Evolutionary conservation across 805 yeast genomes (phyloP).

Genomic region (fission yeast (Schizosaccharomyces pombe)): DNA sequence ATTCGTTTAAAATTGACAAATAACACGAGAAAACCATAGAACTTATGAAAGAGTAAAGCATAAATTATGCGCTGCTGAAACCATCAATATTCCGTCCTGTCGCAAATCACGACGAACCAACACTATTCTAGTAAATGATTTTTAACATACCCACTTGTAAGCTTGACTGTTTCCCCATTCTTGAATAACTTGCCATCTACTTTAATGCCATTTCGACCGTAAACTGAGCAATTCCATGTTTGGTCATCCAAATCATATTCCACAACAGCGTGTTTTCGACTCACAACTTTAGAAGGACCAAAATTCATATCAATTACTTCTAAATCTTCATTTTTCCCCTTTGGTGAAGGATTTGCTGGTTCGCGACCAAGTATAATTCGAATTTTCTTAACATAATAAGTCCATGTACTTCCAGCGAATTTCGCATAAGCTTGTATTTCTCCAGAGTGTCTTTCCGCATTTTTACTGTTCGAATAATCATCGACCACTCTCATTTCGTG

Average conservation of each 20-base stretch:
- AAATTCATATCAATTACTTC: constrained; percentile 51
- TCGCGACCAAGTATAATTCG: constrained; percentile 60
- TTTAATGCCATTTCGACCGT: constrained; percentile 84
- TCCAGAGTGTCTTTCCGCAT: constrained; percentile 18
- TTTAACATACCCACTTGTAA: constrained; percentile 42
- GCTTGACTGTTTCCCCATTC: constrained; percentile 21
- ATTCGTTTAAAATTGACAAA: too few relatives aligned
- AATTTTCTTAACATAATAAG: constrained; percentile 67
- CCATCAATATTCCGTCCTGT: constrained; percentile 95
- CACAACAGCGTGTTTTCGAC: constrained; percentile 71
- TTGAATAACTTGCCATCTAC: constrained; percentile 41
- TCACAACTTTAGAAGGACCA: constrained; percentile 94
- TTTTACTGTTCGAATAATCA: constrained; percentile 50
- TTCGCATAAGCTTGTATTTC: constrained; percentile 97
- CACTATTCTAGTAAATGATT: constrained; percentile 23
- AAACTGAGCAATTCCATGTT: constrained; percentile 63
- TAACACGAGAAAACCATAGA: too few relatives aligned
- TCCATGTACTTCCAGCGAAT: constrained; percentile 72
- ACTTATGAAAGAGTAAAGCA: too few relatives aligned
- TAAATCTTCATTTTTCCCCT: constrained; percentile 10
- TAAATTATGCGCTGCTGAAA: constrained; percentile 16
- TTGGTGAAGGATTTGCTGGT: constrained; percentile 4
- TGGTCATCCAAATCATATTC: constrained; percentile 51
- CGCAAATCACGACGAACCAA: constrained; percentile 92
- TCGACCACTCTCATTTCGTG: constrained; percentile 54